phyloP scores from a whole-genome alignment of 768 basidiomycete species.

The Auriculariales sp. region DNA sequence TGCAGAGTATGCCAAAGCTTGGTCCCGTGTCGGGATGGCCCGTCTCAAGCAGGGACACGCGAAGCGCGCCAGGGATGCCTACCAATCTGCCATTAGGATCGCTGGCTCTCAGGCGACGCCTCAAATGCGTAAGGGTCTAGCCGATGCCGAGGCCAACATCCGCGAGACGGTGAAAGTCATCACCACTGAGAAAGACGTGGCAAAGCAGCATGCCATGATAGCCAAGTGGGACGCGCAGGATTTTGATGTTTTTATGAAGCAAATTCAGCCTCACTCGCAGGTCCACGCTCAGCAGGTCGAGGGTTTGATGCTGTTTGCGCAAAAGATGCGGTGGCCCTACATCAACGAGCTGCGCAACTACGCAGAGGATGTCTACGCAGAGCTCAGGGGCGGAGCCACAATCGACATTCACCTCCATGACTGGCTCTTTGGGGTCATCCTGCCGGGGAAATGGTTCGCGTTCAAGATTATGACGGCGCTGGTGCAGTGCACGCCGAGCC shows the following conservation, averaged over 20 bases:
- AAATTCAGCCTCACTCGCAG: not conserved
- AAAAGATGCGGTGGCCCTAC: conserved; percentile 4
- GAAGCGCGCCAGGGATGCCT: conserved; percentile 1
- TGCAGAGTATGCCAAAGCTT: not conserved
- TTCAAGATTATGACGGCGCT: conserved; percentile 3
- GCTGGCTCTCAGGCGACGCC: not conserved
- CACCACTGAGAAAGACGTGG: not conserved
- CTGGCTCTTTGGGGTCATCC: conserved; percentile 4
- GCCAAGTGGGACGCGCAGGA: not conserved
- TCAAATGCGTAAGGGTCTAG: not conserved
- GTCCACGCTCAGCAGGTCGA: conserved; percentile 3
- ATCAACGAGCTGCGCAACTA: conserved; percentile 1
- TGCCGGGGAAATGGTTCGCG: conserved; percentile 5
- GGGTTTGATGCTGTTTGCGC: conserved; percentile 3
- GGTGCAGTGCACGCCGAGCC: not conserved
- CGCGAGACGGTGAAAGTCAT: not conserved
- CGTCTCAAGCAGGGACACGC: not conserved
- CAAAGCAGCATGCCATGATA: not conserved
- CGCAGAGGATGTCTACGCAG: not conserved
- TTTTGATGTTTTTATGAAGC: not conserved
- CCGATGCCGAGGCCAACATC: not conserved
- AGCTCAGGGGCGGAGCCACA: not conserved
- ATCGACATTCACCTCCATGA: conserved; percentile 4
- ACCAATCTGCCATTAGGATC: not conserved
- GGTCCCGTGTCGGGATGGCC: not conserved